Evolutionary conservation across 495 filamentous ascomycete species (phyloP), one percentile per base, ranked within the genome.

Genomic region (Oleoguttula mirabilis): DNA sequence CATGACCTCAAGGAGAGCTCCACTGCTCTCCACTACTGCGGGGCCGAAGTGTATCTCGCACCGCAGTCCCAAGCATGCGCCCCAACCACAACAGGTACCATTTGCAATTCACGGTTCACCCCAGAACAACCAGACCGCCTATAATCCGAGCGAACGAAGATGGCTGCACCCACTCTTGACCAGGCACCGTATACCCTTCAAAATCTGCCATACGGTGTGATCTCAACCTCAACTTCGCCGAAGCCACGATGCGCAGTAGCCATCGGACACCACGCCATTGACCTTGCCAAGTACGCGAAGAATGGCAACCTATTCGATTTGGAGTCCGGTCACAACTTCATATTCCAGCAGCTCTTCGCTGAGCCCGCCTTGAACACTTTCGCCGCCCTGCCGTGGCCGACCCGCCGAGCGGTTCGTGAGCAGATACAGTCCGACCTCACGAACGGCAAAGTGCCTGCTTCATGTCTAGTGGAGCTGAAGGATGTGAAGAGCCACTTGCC

Each of bases 361-460:
- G 33, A 37, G 52, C 45, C 49, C 14, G 16, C 41, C n/a, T 39
- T 59, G 12, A 59, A 56, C 47, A 23, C 49, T 15, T 56, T 59
- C 41, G 54, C 55, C 21, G 37, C 46, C 17, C 40, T 56, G 11
- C 42, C 52, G 24, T 39, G 42, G 39, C 5, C 52, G 1, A 31
- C 33, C 3, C 45, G 52, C 21, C 22, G 37, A 14, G 21, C 30
- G n/a, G 43, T 52, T 10, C 42, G 53, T 2, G 46, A 41, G 30
- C 42, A 48, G 32, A 44, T 56, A 11, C 43, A 44, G 27, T 16
- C 47, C 4, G 47, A 41, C 24, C 17, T 54, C 8, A 32, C 46
- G 34, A 23, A 38, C n/a, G 32, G 32, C 47, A 48, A 45, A 10
- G 24, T 46, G 11, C 36, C 35, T 10, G 14, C 33, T 14, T 32